These are phyloP conservation scores for Hyaloperonospora arabidopsidis DNA, from an alignment of 352 stramenopile species.

Conservation along the genomic window DNA sequence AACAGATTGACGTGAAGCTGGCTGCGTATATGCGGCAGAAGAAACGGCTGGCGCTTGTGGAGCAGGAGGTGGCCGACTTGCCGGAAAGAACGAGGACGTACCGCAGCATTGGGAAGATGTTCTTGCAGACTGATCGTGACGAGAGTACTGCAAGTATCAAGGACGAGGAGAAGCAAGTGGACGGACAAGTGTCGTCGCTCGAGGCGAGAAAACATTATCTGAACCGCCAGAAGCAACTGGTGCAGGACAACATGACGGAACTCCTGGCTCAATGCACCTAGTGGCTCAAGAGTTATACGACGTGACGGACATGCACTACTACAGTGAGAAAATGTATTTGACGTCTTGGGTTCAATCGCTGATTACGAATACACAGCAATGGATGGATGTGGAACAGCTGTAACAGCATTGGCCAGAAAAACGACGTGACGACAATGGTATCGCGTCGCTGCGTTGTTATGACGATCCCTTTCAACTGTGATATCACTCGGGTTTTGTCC, in stretches of 20 bases:
- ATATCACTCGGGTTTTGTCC: no score
- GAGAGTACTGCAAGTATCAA: constrained; percentile 58
- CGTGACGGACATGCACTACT: background rate
- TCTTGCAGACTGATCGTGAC: constrained; percentile 45
- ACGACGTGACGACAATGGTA: no score
- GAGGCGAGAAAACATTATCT: constrained; percentile 80
- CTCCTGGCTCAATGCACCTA: constrained; percentile 64
- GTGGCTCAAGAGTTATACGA: constrained; percentile 3
- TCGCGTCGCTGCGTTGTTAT: no score
- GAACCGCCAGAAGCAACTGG: constrained; percentile 63
- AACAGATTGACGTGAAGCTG: constrained; percentile 73
- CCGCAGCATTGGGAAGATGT: constrained; percentile 82
- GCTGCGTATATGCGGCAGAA: constrained; percentile 52
- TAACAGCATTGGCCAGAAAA: no score
- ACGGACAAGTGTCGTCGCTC: constrained; percentile 63
- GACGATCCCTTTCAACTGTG: no score
- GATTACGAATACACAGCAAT: no score
- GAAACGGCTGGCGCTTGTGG: constrained; percentile 66
- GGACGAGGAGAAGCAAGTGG: constrained; percentile 45
- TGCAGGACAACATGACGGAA: constrained; percentile 81
- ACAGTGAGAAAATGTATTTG: no score
- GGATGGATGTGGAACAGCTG: no score
- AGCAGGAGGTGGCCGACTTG: constrained; percentile 61
- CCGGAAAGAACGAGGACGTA: constrained; percentile 56
- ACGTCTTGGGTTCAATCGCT: no score